Conservation (phyloP, 768 basidiomycete genomes). For the Neoboletus brunneissimus region DNA sequence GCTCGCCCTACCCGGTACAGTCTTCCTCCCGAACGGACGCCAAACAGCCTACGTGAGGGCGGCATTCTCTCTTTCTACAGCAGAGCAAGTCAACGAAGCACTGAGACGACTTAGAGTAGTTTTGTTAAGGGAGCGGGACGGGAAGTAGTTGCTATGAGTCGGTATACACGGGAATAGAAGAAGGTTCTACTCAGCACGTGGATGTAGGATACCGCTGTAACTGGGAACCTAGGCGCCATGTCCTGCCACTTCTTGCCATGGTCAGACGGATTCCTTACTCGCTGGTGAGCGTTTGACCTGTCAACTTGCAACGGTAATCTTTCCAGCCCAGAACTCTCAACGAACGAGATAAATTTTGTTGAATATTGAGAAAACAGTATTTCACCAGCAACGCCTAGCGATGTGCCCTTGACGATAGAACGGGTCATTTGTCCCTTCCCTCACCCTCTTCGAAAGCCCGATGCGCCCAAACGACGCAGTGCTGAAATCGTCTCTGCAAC, state of each 20-base stretch:
- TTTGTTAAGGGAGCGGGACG: slow-evolving; percentile 26
- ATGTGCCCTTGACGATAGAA: background rate
- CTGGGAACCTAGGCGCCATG: background rate
- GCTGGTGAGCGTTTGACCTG: background rate
- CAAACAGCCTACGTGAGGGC: slow-evolving; percentile 77
- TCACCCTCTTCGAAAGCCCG: background rate
- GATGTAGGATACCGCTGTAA: slow-evolving; percentile 6
- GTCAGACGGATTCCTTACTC: background rate
- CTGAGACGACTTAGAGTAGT: slow-evolving; percentile 56
- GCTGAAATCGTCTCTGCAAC: background rate
- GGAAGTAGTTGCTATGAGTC: slow-evolving; percentile 1
- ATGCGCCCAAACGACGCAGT: background rate
- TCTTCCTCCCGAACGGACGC: slow-evolving; percentile 71
- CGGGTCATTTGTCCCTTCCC: background rate
- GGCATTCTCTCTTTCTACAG: slow-evolving; percentile 68
- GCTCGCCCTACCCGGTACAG: slow-evolving; percentile 84
- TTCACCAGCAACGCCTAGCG: background rate
- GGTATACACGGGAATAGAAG: background rate
- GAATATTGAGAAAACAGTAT: background rate
- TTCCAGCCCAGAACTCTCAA: background rate
- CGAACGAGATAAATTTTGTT: background rate
- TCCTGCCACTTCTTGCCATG: background rate
- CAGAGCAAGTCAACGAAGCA: slow-evolving; percentile 72
- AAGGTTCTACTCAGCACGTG: background rate
- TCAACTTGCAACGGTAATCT: background rate